These are phyloP conservation scores for Nicotiana tabacum DNA, from an alignment of 257 asterid genomes.

Conservation along the genomic window DNA sequence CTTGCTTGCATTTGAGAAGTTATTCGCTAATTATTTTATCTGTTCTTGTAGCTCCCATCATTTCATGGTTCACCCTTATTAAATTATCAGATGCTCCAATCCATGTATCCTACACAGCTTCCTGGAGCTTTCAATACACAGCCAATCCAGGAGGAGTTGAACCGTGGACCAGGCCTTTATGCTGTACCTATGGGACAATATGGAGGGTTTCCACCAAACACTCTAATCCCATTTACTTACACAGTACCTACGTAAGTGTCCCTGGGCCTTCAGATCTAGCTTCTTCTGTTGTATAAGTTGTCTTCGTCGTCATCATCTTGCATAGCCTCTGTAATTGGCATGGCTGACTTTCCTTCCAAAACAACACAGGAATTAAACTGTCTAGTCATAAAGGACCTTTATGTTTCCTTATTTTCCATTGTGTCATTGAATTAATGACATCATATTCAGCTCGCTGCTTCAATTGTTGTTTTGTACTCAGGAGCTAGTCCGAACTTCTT, in stretches of 20 bases:
- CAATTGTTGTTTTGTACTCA: too few species aligned
- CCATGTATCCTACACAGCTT: conserved; percentile 26
- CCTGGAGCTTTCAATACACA: conserved; percentile 25
- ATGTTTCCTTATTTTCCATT: not conserved
- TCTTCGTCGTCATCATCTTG: not conserved
- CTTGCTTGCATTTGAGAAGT: not conserved
- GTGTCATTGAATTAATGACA: not conserved
- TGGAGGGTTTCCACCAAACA: conserved; percentile 49
- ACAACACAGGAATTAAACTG: not conserved
- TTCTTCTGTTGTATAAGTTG: not conserved
- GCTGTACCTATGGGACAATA: conserved; percentile 72
- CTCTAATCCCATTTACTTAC: conserved; percentile 82
- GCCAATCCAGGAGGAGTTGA: conserved; percentile 53
- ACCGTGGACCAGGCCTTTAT: conserved; percentile 86
- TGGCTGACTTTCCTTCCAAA: not conserved
- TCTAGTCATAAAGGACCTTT: not conserved
- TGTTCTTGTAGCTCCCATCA: conserved; percentile 19
- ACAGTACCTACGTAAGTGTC: conserved; percentile 75
- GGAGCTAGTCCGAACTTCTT: too few species aligned
- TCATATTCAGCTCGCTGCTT: not conserved
- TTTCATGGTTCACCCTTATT: conserved; percentile 19
- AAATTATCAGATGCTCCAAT: conserved; percentile 26
- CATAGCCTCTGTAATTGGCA: conserved; percentile 1
- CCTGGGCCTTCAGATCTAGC: not conserved
- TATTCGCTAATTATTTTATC: not conserved